Evolutionary conservation across 441 rosid species (phyloP).

Genomic region (Heliophila coronopifolia): DNA sequence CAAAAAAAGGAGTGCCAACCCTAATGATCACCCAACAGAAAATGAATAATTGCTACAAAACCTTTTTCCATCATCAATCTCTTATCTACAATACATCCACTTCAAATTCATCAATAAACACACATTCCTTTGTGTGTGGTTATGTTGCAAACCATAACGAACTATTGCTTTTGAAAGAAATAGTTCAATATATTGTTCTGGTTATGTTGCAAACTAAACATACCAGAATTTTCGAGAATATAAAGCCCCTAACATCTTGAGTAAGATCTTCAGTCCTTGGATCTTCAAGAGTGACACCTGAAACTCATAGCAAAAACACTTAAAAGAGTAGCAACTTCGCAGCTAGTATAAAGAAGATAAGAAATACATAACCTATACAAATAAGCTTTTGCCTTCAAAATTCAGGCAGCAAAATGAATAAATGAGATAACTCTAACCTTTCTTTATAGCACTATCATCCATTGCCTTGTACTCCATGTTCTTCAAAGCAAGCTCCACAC

Average conservation of each 20-base stretch:
- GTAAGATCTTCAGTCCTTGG: slow-evolving; percentile 97
- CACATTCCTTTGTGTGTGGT: background rate
- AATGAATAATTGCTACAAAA: slow-evolving; percentile 11
- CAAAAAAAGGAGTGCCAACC: slow-evolving; percentile 20
- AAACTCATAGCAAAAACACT: slow-evolving; percentile 33
- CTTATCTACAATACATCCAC: slow-evolving; percentile 3
- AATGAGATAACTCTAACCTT: slow-evolving; percentile 46
- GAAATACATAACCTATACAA: background rate
- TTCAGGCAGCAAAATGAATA: slow-evolving; percentile 2
- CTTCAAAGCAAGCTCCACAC: slow-evolving; percentile 98
- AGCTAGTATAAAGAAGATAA: slow-evolving; percentile 4
- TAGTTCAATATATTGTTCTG: background rate
- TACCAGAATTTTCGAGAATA: slow-evolving; percentile 94
- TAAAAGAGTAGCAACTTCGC: slow-evolving; percentile 5
- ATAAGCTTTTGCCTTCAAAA: slow-evolving; percentile 1
- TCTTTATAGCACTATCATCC: slow-evolving; percentile 91
- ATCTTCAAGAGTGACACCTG: slow-evolving; percentile 97
- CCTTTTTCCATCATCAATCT: slow-evolving; percentile 8
- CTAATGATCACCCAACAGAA: slow-evolving; percentile 21
- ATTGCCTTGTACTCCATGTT: slow-evolving; percentile 99
- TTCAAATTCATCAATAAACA: slow-evolving; percentile 16
- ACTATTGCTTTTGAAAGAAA: background rate
- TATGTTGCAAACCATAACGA: slow-evolving; percentile 6
- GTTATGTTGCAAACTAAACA: slow-evolving; percentile 23
- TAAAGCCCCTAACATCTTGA: slow-evolving; percentile 98